phyloP scores from a whole-genome alignment of 2,329 filamentous ascomycete species.

The Pseudocercospora cruenta region DNA sequence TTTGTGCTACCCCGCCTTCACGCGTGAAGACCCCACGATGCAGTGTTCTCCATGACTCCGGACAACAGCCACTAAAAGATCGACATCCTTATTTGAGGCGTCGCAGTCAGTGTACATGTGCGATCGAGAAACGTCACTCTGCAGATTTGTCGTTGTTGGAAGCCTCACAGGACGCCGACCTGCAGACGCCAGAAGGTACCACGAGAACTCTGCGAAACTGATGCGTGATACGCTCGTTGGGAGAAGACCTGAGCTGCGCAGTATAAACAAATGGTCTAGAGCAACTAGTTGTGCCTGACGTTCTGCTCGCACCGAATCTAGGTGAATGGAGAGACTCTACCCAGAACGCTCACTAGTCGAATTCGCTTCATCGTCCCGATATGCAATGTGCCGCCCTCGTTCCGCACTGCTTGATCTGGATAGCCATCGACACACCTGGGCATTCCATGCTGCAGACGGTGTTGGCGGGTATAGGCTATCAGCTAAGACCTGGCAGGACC shows the following conservation, averaged over 20 bases:
- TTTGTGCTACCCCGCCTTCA: conserved; percentile 9
- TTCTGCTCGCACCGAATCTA: background rate
- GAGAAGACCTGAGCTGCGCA: background rate
- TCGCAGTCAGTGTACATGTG: background rate
- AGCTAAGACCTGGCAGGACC: background rate
- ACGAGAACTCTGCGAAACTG: too few species aligned
- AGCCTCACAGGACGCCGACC: too few species aligned
- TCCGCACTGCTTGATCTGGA: background rate
- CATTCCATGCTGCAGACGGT: background rate
- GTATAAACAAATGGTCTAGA: background rate
- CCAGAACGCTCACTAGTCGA: background rate
- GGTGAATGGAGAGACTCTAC: too few species aligned
- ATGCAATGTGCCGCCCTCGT: background rate
- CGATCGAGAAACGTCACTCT: background rate
- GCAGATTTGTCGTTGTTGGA: background rate
- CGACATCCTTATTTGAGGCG: background rate
- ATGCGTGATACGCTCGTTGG: too few species aligned
- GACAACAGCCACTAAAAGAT: background rate
- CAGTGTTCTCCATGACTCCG: conserved; percentile 5
- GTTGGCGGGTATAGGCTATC: background rate
- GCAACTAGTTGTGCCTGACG: background rate
- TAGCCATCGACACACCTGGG: background rate
- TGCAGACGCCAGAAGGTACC: too few species aligned
- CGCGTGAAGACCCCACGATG: conserved; percentile 13
- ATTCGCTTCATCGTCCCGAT: background rate